Conservation (phyloP, 495 filamentous ascomycete genomes). For the Astrocystis sublimbata region DNA sequence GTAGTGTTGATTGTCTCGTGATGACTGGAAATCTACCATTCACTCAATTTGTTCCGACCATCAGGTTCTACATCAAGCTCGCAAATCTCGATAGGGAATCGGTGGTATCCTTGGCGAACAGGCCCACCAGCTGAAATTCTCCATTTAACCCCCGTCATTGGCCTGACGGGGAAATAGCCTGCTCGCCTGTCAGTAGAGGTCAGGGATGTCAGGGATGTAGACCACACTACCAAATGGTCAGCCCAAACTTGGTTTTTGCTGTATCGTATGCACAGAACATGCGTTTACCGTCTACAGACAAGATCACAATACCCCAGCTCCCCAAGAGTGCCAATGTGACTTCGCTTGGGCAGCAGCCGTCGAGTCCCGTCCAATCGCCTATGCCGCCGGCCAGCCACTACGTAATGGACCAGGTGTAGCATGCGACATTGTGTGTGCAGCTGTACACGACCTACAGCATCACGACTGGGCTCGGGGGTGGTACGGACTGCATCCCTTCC, state of each 20-base stretch:
- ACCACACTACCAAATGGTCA: neutral
- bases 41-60: neutral
- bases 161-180: neutral
- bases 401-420: neutral
- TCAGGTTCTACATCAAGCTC: neutral
- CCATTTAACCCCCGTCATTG: neutral
- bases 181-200: too few relatives aligned
- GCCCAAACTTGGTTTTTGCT: neutral
- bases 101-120: neutral
- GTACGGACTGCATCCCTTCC: too few relatives aligned
- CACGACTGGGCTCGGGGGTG: too few relatives aligned
- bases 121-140: neutral
- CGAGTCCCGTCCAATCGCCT: neutral
- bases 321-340: neutral
- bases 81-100: neutral
- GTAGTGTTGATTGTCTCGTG: neutral
- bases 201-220: too few relatives aligned
- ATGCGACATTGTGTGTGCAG: neutral
- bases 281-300: neutral
- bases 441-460: neutral
- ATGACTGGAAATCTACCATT: neutral
- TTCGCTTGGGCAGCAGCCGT: conserved; percentile 11
- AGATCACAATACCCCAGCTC: neutral
- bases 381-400: neutral
- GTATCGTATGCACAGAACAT: neutral